Evolutionary conservation across 1,284 basidiomycete species (phyloP), one percentile per base, ranked within the genome.

Genomic region (Athelia psychrophila): DNA sequence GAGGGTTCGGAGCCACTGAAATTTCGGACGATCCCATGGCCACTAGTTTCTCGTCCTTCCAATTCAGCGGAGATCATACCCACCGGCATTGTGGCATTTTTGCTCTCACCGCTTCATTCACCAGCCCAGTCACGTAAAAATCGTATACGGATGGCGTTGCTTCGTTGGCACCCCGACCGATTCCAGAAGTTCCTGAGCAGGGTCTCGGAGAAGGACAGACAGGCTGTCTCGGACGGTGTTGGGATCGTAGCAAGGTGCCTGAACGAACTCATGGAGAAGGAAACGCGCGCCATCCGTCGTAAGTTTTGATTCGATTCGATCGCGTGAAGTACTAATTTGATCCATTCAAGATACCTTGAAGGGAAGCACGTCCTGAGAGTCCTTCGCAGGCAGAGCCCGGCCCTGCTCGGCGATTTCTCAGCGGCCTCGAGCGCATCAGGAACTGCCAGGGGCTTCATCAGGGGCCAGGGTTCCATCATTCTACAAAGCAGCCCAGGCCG

Each of bases 141-240:
- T 47, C 75, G 86, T 49, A 76, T 89, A 54, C 77, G 80, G 46
- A 72, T 66, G 32, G 86, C 84, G 2, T 74, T 87, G 62, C 75
- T 86, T 30, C 73, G 84, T 50, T 91, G 88, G 87, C 88, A 91
- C 63, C 88, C 88, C 2, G 88, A 91, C 65, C 73, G 86, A 44
- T 90, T 91, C 68, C 69, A 75, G 52, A 69, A 83, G 38, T 56
- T 85, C 42, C 63, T 85, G 49, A 63, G 58, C n/a, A 73, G 78
- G 58, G 79, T 88, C 1, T 60, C 59, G 6, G 80, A 80, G 40
- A 66, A 67, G 38, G 89, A 93, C 47, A 80, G 65, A 60, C 72
- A 58, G 19, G 62, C 57, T 24, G 83, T 92, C 2, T 81, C 86
- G 58, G 80, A 83, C 54, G 86, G 79, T 0, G 85, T 84, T 3